These are phyloP conservation scores for Boletus barrowsii DNA, from an alignment of 768 basidiomycete genomes.

Conservation along the genomic window DNA sequence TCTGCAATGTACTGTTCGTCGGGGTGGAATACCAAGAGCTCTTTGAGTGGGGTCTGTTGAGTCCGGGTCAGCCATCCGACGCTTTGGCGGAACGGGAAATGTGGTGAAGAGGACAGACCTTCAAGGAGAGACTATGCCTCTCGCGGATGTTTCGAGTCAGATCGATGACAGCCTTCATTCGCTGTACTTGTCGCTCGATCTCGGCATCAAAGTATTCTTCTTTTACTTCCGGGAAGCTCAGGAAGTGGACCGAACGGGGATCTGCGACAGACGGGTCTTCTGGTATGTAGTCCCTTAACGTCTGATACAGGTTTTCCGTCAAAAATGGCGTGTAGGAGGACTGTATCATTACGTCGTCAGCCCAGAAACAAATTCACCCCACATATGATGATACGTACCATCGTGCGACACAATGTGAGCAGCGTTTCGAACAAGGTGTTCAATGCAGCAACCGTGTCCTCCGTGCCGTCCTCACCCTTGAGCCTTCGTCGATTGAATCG, in stretches of 20 bases:
- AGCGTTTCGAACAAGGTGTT: constrained; percentile 96
- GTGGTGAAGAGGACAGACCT: constrained; percentile 50
- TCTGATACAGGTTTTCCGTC: constrained; percentile 95
- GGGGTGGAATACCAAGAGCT: constrained; percentile 91
- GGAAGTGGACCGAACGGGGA: constrained; percentile 91
- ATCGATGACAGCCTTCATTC: constrained; percentile 95
- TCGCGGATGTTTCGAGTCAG: constrained; percentile 87
- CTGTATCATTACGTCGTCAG: constrained; percentile 37
- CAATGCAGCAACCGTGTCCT: constrained; percentile 83
- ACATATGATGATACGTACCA: constrained; percentile 52
- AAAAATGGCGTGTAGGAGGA: constrained; percentile 98
- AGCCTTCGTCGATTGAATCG: constrained; percentile 95
- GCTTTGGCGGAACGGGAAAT: background rate
- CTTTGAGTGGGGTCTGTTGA: constrained; percentile 81
- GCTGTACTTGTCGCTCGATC: constrained; percentile 91
- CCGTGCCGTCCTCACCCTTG: constrained; percentile 90
- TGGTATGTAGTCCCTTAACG: constrained; percentile 81
- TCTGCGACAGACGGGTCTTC: constrained; percentile 69
- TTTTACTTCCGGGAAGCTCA: constrained; percentile 90
- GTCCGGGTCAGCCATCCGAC: background rate
- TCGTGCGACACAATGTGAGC: constrained; percentile 91
- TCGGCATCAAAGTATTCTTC: constrained; percentile 92
- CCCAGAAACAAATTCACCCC: background rate
- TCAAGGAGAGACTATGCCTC: constrained; percentile 79
- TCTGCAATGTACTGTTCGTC: constrained; percentile 82